Evolutionary conservation across 495 filamentous ascomycete genomes (phyloP).

Genomic region (Astrothelium subdiscretum): DNA sequence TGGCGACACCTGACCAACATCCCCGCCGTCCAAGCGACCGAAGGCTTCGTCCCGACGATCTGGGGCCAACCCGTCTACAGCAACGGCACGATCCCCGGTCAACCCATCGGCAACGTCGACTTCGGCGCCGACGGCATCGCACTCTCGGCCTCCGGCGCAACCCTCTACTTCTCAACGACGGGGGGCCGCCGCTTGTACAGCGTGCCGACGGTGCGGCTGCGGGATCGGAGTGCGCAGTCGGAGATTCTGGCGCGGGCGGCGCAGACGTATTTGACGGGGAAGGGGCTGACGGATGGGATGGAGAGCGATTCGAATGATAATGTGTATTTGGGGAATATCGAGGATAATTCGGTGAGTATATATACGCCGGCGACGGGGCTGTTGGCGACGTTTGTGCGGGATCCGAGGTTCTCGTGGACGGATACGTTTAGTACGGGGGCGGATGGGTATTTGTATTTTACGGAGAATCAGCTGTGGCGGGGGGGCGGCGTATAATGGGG

Average conservation of each 20-base stretch:
- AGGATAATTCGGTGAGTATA: constrained; percentile 30
- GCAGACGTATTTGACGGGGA: constrained; percentile 16
- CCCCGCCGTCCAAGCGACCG: constrained; percentile 23
- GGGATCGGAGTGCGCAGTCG: constrained; percentile 9
- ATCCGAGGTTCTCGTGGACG: constrained; percentile 30
- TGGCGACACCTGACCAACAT: constrained; percentile 35
- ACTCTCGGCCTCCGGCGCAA: constrained; percentile 27
- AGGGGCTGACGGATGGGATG: constrained; percentile 26
- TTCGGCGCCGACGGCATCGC: constrained; percentile 34
- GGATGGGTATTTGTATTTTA: constrained; percentile 30
- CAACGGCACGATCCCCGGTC: constrained; percentile 12
- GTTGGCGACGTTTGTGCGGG: constrained; percentile 24
- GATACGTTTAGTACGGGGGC: constrained; percentile 15
- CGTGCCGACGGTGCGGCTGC: constrained; percentile 26
- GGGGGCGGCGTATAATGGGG: constrained; percentile 11
- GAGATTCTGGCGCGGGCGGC: constrained; percentile 22
- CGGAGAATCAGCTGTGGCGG: constrained; percentile 17
- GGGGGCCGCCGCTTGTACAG: constrained; percentile 24
- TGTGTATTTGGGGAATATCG: constrained; percentile 32
- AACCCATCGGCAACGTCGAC: constrained; percentile 17
- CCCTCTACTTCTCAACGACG: constrained; percentile 27
- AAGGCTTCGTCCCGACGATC: constrained; percentile 32
- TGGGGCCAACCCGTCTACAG: constrained; percentile 31
- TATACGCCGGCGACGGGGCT: constrained; percentile 34
- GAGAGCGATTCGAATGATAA: constrained; percentile 29